Percentiles rank a stretch among this genome's conserved stretches.
Evolutionary conservation across 208 protist genomes (phyloP).

Genomic region (Acanthamoeba triangularis): DNA sequence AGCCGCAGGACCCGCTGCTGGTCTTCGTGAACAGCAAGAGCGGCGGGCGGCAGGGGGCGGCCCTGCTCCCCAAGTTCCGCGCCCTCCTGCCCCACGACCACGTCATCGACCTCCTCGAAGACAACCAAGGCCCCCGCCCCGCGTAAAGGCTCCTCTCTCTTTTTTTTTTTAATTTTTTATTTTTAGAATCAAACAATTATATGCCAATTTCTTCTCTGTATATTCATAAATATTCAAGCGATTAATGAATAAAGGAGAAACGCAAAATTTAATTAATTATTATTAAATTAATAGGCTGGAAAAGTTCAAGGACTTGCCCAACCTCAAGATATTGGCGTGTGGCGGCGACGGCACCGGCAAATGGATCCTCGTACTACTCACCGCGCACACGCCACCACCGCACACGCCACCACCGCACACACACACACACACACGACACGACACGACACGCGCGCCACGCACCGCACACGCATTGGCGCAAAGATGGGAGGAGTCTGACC

Average conservation of each 20-base stretch:
- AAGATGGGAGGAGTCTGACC: neutral
- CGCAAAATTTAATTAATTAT: neutral
- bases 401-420: neutral
- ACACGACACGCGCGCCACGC: no score
- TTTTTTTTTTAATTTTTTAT: neutral
- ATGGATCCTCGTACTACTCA: conserved; percentile 53
- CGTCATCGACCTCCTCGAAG: conserved; percentile 61
- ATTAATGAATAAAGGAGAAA: no score
- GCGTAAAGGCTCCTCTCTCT: neutral
- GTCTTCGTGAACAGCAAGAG: conserved; percentile 63
- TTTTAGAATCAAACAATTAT: no score
- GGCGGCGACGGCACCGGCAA: conserved; percentile 74
- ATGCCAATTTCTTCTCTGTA: no score
- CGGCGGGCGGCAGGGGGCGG: conserved; percentile 35
- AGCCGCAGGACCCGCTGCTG: neutral
- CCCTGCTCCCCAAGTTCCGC: conserved; percentile 64
- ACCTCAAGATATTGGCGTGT: conserved; percentile 58
- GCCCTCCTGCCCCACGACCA: conserved; percentile 63
- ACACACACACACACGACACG: neutral
- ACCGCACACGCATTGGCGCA: neutral
- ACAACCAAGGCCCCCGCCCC: conserved; percentile 12
- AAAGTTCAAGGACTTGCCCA: conserved; percentile 37
- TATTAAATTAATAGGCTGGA: neutral
- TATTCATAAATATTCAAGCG: no score
- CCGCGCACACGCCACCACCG: neutral